Conservation (phyloP, 306 rosid species). For the Quercus parvula region DNA sequence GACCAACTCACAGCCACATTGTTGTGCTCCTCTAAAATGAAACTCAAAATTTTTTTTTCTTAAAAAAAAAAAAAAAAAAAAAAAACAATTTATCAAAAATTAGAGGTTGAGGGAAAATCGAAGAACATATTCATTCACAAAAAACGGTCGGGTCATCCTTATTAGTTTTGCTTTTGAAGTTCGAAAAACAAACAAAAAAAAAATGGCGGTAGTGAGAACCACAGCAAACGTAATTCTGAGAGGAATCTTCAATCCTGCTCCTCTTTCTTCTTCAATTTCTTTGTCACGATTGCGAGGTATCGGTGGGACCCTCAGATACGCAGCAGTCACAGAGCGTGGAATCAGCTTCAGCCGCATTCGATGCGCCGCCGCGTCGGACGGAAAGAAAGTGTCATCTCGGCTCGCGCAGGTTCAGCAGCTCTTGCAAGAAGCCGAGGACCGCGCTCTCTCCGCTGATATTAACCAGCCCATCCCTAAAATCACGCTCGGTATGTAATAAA, state of each 20-base stretch:
- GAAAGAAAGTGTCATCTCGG: constrained; percentile 69
- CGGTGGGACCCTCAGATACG: constrained; percentile 3
- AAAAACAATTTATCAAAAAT: neutral
- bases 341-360: constrained; percentile 37
- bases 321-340: constrained; percentile 1
- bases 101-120: neutral
- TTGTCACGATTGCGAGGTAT: constrained; percentile 12
- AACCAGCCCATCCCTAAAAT: constrained; percentile 64
- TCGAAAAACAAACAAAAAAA: neutral
- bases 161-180: neutral
- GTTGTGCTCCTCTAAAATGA: no score
- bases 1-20: no score
- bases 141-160: neutral
- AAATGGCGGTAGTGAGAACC: constrained; percentile 49
- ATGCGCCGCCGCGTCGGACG: constrained; percentile 48
- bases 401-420: constrained; percentile 78
- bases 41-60: no score
- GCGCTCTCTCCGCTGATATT: constrained; percentile 47
- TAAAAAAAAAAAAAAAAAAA: no score
- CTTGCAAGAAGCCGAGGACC: constrained; percentile 72
- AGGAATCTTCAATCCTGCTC: constrained; percentile 32
- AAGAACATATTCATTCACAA: no score
- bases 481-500: constrained; percentile 49
- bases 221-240: constrained; percentile 35
- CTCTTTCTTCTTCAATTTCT: constrained; percentile 12